These are phyloP conservation scores for Aristolochia californica DNA, from an alignment of 164 flowering plant species.

Conservation along the genomic window DNA sequence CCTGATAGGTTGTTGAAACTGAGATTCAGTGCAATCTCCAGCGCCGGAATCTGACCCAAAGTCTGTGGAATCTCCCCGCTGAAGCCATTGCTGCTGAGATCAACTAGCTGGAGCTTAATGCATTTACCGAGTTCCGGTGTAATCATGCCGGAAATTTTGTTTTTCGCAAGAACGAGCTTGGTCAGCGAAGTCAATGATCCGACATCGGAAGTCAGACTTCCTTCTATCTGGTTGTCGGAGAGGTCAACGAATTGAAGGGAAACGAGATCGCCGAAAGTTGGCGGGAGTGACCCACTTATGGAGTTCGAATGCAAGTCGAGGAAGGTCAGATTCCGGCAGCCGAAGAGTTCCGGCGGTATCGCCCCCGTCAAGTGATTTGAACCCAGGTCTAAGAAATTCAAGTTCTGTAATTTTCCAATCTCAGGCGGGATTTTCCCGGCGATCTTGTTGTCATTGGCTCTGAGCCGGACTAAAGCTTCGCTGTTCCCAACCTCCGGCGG, in stretches of 20 bases:
- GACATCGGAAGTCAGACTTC: slow-evolving; percentile 32
- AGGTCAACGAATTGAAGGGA: slow-evolving; percentile 60
- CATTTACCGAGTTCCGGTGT: slow-evolving; percentile 62
- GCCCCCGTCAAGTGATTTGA: slow-evolving; percentile 50
- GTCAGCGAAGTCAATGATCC: slow-evolving; percentile 51
- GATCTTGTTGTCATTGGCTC: slow-evolving; percentile 51
- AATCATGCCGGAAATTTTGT: slow-evolving; percentile 55
- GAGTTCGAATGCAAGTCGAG: slow-evolving; percentile 78
- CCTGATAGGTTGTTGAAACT: slow-evolving; percentile 76
- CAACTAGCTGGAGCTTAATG: slow-evolving; percentile 51
- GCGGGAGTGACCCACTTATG: slow-evolving; percentile 53
- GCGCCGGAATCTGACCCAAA: slow-evolving; percentile 55
- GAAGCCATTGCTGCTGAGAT: slow-evolving; percentile 62
- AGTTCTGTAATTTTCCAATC: slow-evolving; percentile 49
- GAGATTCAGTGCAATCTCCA: slow-evolving; percentile 76
- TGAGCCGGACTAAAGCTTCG: slow-evolving; percentile 47
- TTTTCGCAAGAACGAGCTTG: slow-evolving; percentile 51
- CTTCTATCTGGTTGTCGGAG: slow-evolving; percentile 62
- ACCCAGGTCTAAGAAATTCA: slow-evolving; percentile 74
- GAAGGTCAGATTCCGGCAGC: slow-evolving; percentile 56
- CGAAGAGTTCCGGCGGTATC: slow-evolving; percentile 55
- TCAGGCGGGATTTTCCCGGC: slow-evolving; percentile 71
- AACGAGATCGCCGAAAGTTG: slow-evolving; percentile 33
- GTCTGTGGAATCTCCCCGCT: slow-evolving; percentile 68
- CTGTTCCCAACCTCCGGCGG: slow-evolving; percentile 90